Evolutionary conservation across 2,329 filamentous ascomycete genomes (phyloP), one percentile per base, ranked within the genome.

Genomic region (Orbilia blumenaviensis): DNA sequence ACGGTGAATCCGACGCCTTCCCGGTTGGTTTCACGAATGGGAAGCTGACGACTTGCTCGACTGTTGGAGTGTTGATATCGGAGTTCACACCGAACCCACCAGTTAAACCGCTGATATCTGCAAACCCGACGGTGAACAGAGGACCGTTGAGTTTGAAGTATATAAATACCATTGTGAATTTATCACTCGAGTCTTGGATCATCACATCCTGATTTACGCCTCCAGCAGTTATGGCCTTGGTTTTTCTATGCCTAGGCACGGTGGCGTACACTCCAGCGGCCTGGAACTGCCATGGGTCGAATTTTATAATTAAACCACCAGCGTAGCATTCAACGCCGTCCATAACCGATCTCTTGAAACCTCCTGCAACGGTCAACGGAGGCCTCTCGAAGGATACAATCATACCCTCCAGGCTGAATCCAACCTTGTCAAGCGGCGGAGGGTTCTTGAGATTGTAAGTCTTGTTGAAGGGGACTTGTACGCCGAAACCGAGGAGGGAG

Each of bases 41-140:
- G 71, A 83, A 84, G 1, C 66, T 10, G 0, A 46, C 6, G 1
- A 84, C 46, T 0, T 81, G 56, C 12, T 68, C 58, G 1, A 80
- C 64, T 0, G 79, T 78, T 9, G 84, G 84, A 0, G 81, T 14
- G 1, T 74, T 77, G 0, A 85, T 66, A 2, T 60, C 63, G 5
- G 73, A 80, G 48, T 85, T 85, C 77, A 83, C 83, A 0, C 84
- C 84, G 56, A 85, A 84, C 0, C 82, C 83, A 0, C 63, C 63
- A 1, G 63, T 66, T 2, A 66, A 7, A n/a, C 46, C 63, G 1
- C 64, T 64, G 14, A 85, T 81, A 2, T 78, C 80, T 0, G 82
- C 83, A 62, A 84, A 84, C n/a, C 80, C 82, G 3, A 85, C 75
- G 0, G 78, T 78, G n/a, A 84, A 58, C 1, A 85, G 78, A 0